These are phyloP conservation scores for Peribolospora kevripleyi DNA, from an alignment of 768 basidiomycete species.

Conservation along the genomic window DNA sequence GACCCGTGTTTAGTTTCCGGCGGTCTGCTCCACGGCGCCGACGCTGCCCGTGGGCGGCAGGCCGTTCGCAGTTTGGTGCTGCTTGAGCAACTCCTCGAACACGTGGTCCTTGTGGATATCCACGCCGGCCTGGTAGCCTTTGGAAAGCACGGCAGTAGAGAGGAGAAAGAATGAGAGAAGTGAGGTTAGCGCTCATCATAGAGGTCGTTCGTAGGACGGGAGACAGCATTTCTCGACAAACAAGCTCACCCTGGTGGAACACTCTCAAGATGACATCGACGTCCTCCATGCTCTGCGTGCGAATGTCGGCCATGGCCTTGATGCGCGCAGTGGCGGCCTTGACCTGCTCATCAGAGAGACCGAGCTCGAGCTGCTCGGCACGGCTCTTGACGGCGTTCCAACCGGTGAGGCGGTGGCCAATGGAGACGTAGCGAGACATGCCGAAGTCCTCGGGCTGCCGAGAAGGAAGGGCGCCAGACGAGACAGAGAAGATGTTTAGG, in stretches of 20 bases:
- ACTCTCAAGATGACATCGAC: slow-evolving; percentile 89
- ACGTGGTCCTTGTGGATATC: slow-evolving; percentile 28
- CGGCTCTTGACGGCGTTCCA: slow-evolving; percentile 99
- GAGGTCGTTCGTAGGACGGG: too few species aligned
- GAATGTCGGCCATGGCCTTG: slow-evolving; percentile 95
- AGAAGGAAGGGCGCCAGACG: slow-evolving; percentile 2
- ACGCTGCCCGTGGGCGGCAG: too few species aligned
- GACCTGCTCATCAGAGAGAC: slow-evolving; percentile 71
- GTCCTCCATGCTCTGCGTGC: slow-evolving; percentile 97
- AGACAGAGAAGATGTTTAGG: too few species aligned
- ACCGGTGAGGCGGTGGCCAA: slow-evolving; percentile 55
- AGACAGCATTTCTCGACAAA: too few species aligned
- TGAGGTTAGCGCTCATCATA: slow-evolving; percentile 1
- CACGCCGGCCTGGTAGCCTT: background rate
- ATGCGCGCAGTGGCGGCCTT: slow-evolving; percentile 98
- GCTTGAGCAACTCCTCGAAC: slow-evolving; percentile 58
- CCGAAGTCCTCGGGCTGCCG: slow-evolving; percentile 92
- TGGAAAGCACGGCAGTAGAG: background rate
- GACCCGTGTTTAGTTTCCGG: background rate
- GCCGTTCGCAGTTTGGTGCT: slow-evolving; percentile 26
- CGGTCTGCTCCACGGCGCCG: background rate
- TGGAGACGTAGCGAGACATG: slow-evolving; percentile 87
- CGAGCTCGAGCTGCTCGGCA: slow-evolving; percentile 83
- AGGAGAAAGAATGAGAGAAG: background rate
- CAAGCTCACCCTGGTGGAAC: slow-evolving; percentile 48